Evolutionary conservation across 163 green algal species (phyloP).

Genomic region (Volvox carteri): DNA sequence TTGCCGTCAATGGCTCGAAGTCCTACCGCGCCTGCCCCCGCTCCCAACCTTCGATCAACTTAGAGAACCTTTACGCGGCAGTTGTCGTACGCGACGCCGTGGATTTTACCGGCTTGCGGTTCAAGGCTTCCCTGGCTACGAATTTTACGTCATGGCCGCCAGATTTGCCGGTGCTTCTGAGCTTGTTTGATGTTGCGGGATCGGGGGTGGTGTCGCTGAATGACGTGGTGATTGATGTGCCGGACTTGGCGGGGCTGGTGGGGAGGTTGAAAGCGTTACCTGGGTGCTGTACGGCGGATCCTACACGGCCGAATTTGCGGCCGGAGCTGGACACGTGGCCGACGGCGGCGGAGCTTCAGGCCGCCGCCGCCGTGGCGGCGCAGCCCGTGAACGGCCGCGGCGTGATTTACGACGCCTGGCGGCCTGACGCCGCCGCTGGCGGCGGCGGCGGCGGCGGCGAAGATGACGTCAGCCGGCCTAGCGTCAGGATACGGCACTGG

Average conservation of each 20-base stretch:
- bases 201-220: background rate
- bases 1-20: background rate
- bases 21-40: constrained; percentile 10
- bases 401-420: background rate
- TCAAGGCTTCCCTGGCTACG: background rate
- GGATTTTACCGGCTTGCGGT: constrained; percentile 12
- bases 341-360: background rate
- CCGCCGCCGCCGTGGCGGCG: background rate
- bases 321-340: constrained; percentile 5
- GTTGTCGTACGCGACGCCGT: background rate
- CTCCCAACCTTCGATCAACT: background rate
- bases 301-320: constrained; percentile 21
- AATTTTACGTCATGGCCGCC: constrained; percentile 39
- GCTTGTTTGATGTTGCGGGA: background rate
- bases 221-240: constrained; percentile 16
- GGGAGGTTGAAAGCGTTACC: background rate
- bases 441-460: constrained; percentile 13
- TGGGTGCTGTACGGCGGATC: background rate
- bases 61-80: background rate
- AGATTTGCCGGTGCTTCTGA: constrained; percentile 11
- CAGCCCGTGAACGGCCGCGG: background rate
- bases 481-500: constrained; percentile 14
- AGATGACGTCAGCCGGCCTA: background rate
- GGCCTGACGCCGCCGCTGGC: background rate
- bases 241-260: background rate